Conservation (phyloP, 2,329 filamentous ascomycete genomes). For the Hymenoscyphus occultus region DNA sequence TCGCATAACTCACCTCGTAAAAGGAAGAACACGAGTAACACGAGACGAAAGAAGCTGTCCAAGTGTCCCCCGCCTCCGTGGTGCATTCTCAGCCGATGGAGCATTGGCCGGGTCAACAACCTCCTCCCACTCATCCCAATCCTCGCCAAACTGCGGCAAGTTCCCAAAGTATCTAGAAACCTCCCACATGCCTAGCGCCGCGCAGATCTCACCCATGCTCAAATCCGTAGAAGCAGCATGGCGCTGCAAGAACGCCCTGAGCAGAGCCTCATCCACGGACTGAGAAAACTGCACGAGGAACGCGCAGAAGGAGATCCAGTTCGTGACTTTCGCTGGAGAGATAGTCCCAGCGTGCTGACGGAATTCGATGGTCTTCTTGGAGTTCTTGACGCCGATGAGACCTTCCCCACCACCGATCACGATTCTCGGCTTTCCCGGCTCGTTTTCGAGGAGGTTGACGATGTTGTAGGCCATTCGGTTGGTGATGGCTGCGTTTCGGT, state of each 20-base stretch:
- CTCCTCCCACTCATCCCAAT: background rate
- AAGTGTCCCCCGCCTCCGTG: too few relatives aligned
- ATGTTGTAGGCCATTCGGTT: background rate
- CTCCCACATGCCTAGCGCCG: background rate
- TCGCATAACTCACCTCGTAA: too few relatives aligned
- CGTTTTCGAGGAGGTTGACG: background rate
- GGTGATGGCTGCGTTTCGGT: too few relatives aligned
- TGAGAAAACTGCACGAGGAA: slow-evolving; percentile 9
- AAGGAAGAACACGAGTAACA: too few relatives aligned
- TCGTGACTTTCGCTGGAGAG: slow-evolving; percentile 7
- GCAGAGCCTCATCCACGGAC: background rate
- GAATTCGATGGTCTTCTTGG: slow-evolving; percentile 22
- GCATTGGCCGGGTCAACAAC: too few relatives aligned
- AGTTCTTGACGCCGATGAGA: background rate
- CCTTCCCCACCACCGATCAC: too few relatives aligned
- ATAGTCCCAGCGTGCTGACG: slow-evolving; percentile 22
- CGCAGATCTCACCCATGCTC: background rate
- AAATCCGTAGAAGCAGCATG: slow-evolving; percentile 1
- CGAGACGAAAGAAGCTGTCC: too few relatives aligned
- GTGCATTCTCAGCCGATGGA: background rate
- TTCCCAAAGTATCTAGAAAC: background rate
- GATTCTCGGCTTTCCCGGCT: background rate
- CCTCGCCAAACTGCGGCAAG: background rate
- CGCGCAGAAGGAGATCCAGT: slow-evolving; percentile 17
- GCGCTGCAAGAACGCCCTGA: background rate